Evolutionary conservation across 345 rosid species (phyloP), one percentile per base, ranked within the genome.

Genomic region (Noccaea bulbosa): DNA sequence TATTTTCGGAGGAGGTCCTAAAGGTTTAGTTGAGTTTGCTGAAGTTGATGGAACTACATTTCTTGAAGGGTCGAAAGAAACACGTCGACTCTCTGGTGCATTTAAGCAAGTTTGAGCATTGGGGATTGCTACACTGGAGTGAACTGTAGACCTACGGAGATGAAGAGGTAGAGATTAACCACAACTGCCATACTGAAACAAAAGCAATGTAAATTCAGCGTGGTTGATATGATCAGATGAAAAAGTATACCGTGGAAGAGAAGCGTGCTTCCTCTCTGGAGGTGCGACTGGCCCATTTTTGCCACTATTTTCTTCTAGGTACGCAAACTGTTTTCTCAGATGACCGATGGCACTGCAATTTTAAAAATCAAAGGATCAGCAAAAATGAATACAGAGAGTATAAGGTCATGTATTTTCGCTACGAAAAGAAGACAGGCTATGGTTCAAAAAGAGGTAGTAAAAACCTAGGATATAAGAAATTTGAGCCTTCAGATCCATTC

Each of bases 401-500:
- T 22, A 6, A 8, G 7, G 30, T 38, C n/a, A 59, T 27, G 16
- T 16, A 30, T 49, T 58, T 70, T 47, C 0, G 30, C 48, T 22
- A 15, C 0, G 1, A 38, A 24, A 30, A 30, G 15, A 16, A 41
- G 53, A 16, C 16, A 14, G 67, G 20, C 46, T 40, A 48, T 11
- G 27, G 51, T 35, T 33, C 22, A 6, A 48, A 48, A 17, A 57
- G 39, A 46, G 61, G 74, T n/a, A 22, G 54, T 67, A 64, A 27
- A 12, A 78, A 92, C 99, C 99, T 95, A 39, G 98, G 99, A 82
- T 95, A 95, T 14, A 95, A 83, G 77, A 95, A 95, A 81, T 67
- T 88, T 56, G 89, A 71, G 85, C 91, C 86, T 78, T 90, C 96
- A 67, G 81, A 82, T 75, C 98, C 96, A 48, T 80, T 90, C 73